These are phyloP conservation scores for Umbilicus rupestris DNA, from an alignment of 164 flowering plant genomes.

Conservation along the genomic window DNA sequence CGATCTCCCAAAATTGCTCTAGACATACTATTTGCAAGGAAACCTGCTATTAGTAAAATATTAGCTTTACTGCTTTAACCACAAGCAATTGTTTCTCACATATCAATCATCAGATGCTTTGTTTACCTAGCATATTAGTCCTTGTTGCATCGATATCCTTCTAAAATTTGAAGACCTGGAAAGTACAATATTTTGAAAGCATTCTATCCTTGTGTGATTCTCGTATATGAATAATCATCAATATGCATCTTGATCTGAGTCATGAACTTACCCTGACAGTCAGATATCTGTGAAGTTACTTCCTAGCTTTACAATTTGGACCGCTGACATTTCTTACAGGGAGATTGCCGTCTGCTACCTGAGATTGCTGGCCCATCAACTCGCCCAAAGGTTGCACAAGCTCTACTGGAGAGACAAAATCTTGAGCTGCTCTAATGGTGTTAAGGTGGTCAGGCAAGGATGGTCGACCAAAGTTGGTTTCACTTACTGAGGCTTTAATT, in stretches of 20 bases:
- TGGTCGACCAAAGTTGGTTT: constrained; percentile 41
- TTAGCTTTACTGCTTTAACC: background rate
- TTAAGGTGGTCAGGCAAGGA: constrained; percentile 85
- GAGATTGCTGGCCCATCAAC: constrained; percentile 66
- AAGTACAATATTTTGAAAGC: background rate
- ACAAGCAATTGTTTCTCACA: background rate
- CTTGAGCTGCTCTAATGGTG: constrained; percentile 91
- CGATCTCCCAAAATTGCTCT: constrained; percentile 41
- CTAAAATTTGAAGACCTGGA: background rate
- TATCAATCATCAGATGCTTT: too few species aligned
- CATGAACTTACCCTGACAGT: background rate
- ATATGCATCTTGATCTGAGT: background rate
- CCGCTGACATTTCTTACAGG: constrained; percentile 32
- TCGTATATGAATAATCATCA: background rate
- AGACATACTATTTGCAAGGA: background rate
- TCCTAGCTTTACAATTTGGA: too few species aligned
- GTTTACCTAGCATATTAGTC: too few species aligned
- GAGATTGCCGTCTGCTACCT: constrained; percentile 80
- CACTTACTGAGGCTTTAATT: constrained; percentile 74
- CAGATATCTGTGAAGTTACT: background rate
- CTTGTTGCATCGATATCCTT: too few species aligned
- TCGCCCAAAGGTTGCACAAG: constrained; percentile 91
- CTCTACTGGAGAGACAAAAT: constrained; percentile 65
- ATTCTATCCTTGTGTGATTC: background rate
- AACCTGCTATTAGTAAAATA: too few species aligned